These are phyloP conservation scores for Castanea mollissima DNA, from an alignment of 306 rosid species.

Conservation along the genomic window DNA sequence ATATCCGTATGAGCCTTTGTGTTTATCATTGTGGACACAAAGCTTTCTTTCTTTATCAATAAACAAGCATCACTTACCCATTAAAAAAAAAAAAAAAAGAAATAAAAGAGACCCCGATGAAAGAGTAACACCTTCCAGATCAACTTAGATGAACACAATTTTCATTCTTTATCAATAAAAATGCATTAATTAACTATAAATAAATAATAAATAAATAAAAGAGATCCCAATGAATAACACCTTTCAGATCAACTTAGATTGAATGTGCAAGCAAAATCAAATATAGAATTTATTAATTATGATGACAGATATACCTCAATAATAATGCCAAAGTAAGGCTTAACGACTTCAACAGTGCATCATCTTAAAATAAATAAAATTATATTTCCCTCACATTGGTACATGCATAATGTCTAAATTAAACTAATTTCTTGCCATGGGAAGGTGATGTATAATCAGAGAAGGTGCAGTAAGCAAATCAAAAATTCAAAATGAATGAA, in stretches of 20 bases:
- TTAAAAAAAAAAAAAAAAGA: too few species aligned
- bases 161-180: too few species aligned
- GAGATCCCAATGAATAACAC: neutral
- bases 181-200: too few species aligned
- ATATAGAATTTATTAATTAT: neutral
- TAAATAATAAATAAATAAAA: too few species aligned
- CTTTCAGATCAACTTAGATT: neutral
- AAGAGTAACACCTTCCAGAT: too few species aligned
- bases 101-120: too few species aligned
- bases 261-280: neutral
- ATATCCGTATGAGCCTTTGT: too few species aligned
- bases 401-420: neutral
- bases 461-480: neutral
- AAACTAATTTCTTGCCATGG: neutral
- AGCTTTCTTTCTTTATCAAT: too few species aligned
- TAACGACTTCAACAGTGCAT: neutral
- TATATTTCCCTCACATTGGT: neutral
- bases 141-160: too few species aligned
- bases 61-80: too few species aligned
- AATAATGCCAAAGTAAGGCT: neutral
- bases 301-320: too few species aligned
- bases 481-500: neutral
- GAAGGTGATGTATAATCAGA: neutral
- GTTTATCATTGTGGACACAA: too few species aligned
- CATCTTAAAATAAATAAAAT: neutral